A percentile compares a stretch with the other conserved stretches of the same genome.
Evolutionary conservation across 1,284 basidiomycete genomes (phyloP).

Genomic region (Phlebopus sp.): DNA sequence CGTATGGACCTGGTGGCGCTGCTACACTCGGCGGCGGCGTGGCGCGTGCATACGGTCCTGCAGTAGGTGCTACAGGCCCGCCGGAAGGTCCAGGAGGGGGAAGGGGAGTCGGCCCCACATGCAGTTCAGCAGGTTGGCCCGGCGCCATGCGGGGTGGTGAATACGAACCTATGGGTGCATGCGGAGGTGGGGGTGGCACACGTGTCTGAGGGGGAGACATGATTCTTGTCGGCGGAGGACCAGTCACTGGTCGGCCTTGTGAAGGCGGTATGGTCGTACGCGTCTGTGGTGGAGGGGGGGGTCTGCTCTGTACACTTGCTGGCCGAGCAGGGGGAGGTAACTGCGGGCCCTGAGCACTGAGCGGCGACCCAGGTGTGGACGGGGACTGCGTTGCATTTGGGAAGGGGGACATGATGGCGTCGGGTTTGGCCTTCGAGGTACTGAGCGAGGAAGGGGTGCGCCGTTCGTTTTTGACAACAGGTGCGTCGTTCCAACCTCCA

Average conservation of each 20-base stretch:
- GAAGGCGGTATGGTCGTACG: slow-evolving; percentile 33
- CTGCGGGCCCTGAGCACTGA: slow-evolving; percentile 37
- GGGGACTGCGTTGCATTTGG: slow-evolving; percentile 65
- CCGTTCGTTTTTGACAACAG: slow-evolving; percentile 46
- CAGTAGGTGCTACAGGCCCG: slow-evolving; percentile 25
- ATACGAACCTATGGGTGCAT: slow-evolving; percentile 44
- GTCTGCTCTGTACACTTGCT: slow-evolving; percentile 52
- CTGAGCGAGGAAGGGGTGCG: slow-evolving; percentile 53
- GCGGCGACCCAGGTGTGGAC: slow-evolving; percentile 42
- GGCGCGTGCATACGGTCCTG: slow-evolving; percentile 36
- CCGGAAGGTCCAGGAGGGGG: slow-evolving; percentile 37
- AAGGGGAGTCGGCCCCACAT: slow-evolving; percentile 40
- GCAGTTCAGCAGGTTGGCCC: slow-evolving; percentile 29
- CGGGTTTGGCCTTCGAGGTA: slow-evolving; percentile 56
- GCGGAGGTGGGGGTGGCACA: slow-evolving; percentile 32
- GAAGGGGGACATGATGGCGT: slow-evolving; percentile 87
- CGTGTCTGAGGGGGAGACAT: slow-evolving; percentile 41
- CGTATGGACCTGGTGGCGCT: slow-evolving; percentile 32
- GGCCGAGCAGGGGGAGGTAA: slow-evolving; percentile 64
- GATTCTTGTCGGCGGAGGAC: slow-evolving; percentile 40
- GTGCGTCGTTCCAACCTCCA: slow-evolving; percentile 92
- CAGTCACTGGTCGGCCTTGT: slow-evolving; percentile 37
- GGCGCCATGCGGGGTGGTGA: slow-evolving; percentile 35
- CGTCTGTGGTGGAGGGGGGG: slow-evolving; percentile 45
- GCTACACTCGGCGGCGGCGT: slow-evolving; percentile 41